phyloP scores from a whole-genome alignment of 2,329 filamentous ascomycete species.

The Zelopaecilomyces penicillatus region DNA sequence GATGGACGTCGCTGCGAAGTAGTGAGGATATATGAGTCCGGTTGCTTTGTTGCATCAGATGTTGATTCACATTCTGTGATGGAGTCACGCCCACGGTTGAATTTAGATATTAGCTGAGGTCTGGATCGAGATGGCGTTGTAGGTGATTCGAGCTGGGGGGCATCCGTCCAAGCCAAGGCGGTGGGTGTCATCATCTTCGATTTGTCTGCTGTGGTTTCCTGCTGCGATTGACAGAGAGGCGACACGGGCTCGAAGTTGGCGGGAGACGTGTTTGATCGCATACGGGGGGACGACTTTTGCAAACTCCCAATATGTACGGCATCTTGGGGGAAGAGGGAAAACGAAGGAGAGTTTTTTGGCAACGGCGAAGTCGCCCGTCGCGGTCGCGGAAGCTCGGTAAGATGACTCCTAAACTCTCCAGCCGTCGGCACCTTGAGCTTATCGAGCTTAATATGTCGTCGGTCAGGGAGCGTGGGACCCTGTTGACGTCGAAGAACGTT shows the following conservation, averaged over 20 bases:
- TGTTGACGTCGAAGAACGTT: constrained; percentile 50
- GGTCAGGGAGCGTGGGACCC: constrained; percentile 38
- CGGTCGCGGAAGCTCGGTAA: constrained; percentile 23
- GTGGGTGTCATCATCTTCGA: too few relatives aligned
- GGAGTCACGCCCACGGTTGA: constrained; percentile 4
- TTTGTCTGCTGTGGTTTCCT: too few relatives aligned
- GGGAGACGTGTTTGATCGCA: constrained; percentile 49
- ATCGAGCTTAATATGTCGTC: constrained; percentile 51
- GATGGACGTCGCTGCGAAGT: too few relatives aligned
- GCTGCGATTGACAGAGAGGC: too few relatives aligned
- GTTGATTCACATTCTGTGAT: neutral
- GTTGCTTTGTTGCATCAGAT: too few relatives aligned
- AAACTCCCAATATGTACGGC: constrained; percentile 17
- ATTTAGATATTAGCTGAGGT: constrained; percentile 13
- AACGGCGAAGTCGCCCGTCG: constrained; percentile 44
- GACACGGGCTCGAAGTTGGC: constrained; percentile 23
- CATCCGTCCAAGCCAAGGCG: neutral
- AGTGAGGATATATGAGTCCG: too few relatives aligned
- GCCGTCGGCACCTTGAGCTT: constrained; percentile 38
- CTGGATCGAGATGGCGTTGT: neutral
- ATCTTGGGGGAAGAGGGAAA: constrained; percentile 37
- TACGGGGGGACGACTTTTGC: constrained; percentile 28
- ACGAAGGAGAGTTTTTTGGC: constrained; percentile 32
- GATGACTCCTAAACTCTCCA: neutral
- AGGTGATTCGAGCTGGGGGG: neutral